These are phyloP conservation scores for Ganoderma leucocontextum DNA, from an alignment of 1,284 basidiomycete genomes.

Conservation along the genomic window DNA sequence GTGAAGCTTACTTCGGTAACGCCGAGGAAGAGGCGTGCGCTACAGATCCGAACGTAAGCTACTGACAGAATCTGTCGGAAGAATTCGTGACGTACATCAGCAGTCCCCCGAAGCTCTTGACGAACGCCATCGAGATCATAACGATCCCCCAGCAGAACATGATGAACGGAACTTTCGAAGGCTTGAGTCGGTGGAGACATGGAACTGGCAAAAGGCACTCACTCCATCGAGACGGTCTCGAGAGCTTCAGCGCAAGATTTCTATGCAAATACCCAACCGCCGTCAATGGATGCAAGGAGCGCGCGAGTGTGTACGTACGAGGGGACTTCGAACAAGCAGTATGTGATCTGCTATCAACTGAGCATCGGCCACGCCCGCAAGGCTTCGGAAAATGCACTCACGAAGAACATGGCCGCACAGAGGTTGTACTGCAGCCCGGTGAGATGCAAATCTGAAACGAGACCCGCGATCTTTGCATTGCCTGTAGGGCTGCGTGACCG, in stretches of 20 bases:
- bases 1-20: conserved; percentile 4
- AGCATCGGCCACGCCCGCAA: background rate
- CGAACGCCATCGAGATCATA: conserved; percentile 29
- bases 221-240: conserved; percentile 29
- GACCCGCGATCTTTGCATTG: conserved; percentile 32
- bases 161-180: conserved; percentile 23
- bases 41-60: background rate
- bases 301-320: conserved; percentile 19
- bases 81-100: conserved; percentile 14
- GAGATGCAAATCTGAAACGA: conserved; percentile 22
- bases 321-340: conserved; percentile 28
- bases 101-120: conserved; percentile 25
- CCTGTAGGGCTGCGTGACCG: conserved; percentile 8
- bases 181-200: background rate
- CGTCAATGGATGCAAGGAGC: background rate
- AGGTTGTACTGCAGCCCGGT: conserved; percentile 32
- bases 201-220: background rate
- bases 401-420: conserved; percentile 29
- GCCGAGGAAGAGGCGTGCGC: conserved; percentile 17
- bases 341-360: conserved; percentile 23
- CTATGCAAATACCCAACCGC: background rate
- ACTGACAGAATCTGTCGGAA: background rate
- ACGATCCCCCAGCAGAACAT: conserved; percentile 30
- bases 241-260: conserved; percentile 26
- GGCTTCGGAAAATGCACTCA: background rate